Conservation (phyloP, 768 basidiomycete genomes). For the Wakefieldia striispora region DNA sequence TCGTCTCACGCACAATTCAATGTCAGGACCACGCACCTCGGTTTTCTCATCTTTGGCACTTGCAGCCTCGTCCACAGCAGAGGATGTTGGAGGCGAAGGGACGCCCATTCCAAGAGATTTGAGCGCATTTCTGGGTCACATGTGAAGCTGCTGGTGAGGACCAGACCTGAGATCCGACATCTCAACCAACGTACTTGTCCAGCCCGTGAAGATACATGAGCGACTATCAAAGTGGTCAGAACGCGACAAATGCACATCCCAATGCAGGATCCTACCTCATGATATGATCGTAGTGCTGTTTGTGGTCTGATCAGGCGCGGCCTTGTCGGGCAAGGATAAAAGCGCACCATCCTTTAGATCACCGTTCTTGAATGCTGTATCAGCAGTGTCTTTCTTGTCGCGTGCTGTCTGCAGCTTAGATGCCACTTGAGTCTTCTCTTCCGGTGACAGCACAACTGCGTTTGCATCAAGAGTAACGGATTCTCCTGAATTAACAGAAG, state of each 20-base stretch:
- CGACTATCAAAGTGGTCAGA: slow-evolving; percentile 40
- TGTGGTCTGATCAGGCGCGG: not conserved
- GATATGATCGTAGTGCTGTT: slow-evolving; percentile 68
- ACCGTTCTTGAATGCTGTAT: slow-evolving; percentile 68
- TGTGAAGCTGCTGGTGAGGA: slow-evolving; percentile 3
- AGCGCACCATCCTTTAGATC: slow-evolving; percentile 57
- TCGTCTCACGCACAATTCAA: not conserved
- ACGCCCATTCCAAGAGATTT: slow-evolving; percentile 46
- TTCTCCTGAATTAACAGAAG: not conserved
- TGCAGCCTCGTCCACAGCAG: slow-evolving; percentile 30
- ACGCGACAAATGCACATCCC: not conserved
- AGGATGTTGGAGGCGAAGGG: slow-evolving; percentile 6
- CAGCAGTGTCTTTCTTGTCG: slow-evolving; percentile 64
- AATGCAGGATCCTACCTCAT: slow-evolving; percentile 49
- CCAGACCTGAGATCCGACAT: not conserved
- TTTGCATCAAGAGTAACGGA: slow-evolving; percentile 21
- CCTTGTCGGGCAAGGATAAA: not conserved
- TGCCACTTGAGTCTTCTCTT: slow-evolving; percentile 31
- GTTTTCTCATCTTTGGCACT: slow-evolving; percentile 52
- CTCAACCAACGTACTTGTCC: slow-evolving; percentile 57
- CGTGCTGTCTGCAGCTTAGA: slow-evolving; percentile 60
- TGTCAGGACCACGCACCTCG: slow-evolving; percentile 44
- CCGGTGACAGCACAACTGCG: slow-evolving; percentile 11
- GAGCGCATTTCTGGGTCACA: slow-evolving; percentile 47
- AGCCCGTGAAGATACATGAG: slow-evolving; percentile 72